Evolutionary conservation across 495 filamentous ascomycete species (phyloP).

Genomic region (Neurospora intermedia): DNA sequence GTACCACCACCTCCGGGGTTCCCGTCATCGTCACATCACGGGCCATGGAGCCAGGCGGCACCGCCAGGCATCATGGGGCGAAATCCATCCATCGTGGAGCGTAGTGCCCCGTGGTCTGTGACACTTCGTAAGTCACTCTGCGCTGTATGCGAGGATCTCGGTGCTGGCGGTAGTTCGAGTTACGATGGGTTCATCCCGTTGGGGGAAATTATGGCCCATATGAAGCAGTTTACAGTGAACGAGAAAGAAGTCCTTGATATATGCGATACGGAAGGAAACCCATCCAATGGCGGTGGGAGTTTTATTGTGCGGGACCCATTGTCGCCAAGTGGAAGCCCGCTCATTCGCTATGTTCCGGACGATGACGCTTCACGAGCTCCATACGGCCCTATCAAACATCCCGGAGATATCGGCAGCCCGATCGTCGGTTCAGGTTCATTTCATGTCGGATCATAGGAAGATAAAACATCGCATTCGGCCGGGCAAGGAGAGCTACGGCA

Average conservation of each 20-base stretch:
- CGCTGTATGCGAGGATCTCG: conserved; percentile 36
- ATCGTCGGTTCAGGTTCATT: conserved; percentile 12
- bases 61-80: conserved; percentile 20
- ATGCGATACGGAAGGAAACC: conserved; percentile 82
- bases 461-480: neutral
- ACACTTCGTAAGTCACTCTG: conserved; percentile 40
- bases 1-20: conserved; percentile 12
- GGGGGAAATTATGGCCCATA: conserved; percentile 50
- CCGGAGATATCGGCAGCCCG: conserved; percentile 46
- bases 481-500: conserved; percentile 9
- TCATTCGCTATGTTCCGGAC: conserved; percentile 46
- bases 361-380: conserved; percentile 15
- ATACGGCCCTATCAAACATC: conserved; percentile 34
- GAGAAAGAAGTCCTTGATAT: conserved; percentile 74
- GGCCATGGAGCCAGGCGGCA: conserved; percentile 19
- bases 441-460: conserved; percentile 4
- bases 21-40: conserved; percentile 8
- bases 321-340: conserved; percentile 37
- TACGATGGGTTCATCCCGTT: conserved; percentile 56
- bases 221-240: conserved; percentile 52
- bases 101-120: conserved; percentile 30
- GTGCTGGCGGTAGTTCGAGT: conserved; percentile 21
- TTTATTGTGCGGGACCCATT: conserved; percentile 53
- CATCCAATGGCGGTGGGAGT: conserved; percentile 76
- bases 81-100: conserved; percentile 4